Evolutionary conservation across 2,329 filamentous ascomycete species (phyloP), one percentile per base, ranked within the genome.

Genomic region (Fusarium concolor): DNA sequence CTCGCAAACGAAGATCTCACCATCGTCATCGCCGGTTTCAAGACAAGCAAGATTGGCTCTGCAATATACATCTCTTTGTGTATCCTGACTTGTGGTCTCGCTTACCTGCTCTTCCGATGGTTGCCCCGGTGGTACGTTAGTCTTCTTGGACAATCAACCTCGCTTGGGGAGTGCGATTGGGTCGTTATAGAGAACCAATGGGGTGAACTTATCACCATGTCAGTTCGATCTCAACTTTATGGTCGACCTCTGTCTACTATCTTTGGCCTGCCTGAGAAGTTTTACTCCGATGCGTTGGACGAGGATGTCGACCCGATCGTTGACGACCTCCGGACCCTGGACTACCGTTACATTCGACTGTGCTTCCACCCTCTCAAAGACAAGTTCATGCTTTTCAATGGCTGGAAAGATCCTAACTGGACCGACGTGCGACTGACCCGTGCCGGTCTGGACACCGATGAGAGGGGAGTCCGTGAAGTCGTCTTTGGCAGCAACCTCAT

Each of bases 141-240:
- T 47, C 77, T 98, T 41, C 84, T 92, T 39, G 96, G 96, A 28
- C 86, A 83, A 53, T 81, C 89, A 7, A 87, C 87, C 17, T 84
- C 92, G 4, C 82, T 99, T 29, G 85, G 86, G 54, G 87, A 92
- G 55, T 96, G 93, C 74, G 86, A 92, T 62, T 99, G 96, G 96
- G 90, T 97, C 42, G 94, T 97, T 28, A 87, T 98, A 67, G 96
- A 97, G 86, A 97, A 99, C 75, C 94, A 98, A 85, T 98, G 96
- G 95, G 92, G 92, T 49, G 95, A 98, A 78, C 92, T 98, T 78
- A 85, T 86, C 14, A 87, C 96, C n/a, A 87, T 97, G 74, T 76
- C 89, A 49, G 85, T 98, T 14, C 84, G 85, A 37, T 79, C 78
- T 17, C 82, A 81, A 56, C 76, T 78, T 20, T 89, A 86, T 76